Evolutionary conservation across 768 basidiomycete species (phyloP).

Genomic region (Cantharellus anzutake): DNA sequence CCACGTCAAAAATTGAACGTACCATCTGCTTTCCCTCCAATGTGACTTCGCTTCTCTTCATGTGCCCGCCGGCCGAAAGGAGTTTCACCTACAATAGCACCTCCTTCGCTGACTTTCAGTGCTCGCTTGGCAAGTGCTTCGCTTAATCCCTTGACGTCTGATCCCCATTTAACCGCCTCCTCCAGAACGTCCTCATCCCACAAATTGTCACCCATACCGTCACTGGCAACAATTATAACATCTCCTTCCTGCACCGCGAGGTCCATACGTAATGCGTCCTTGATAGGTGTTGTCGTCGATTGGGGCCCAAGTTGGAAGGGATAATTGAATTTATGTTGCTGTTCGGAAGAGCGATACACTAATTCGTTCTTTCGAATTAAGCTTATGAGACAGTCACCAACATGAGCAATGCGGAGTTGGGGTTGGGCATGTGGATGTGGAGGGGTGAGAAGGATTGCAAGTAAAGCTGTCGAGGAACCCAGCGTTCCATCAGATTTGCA

Average conservation of each 20-base stretch:
- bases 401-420: slow-evolving; percentile 61
- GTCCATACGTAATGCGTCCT: slow-evolving; percentile 48
- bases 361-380: slow-evolving; percentile 56
- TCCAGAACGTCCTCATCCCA: slow-evolving; percentile 82
- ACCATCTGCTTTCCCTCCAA: slow-evolving; percentile 80
- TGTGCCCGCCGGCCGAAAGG: slow-evolving; percentile 74
- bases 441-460: slow-evolving; percentile 18
- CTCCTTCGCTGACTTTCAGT: slow-evolving; percentile 34
- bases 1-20: slow-evolving; percentile 11
- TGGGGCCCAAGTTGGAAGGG: slow-evolving; percentile 45
- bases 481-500: slow-evolving; percentile 26
- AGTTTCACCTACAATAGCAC: slow-evolving; percentile 27
- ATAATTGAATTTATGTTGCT: slow-evolving; percentile 79
- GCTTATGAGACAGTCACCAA: slow-evolving; percentile 80
- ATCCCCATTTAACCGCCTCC: slow-evolving; percentile 29
- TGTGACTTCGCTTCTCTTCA: slow-evolving; percentile 50
- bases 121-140: slow-evolving; percentile 72
- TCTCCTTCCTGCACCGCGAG: slow-evolving; percentile 53
- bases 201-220: slow-evolving; percentile 70
- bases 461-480: slow-evolving; percentile 22
- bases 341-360: slow-evolving; percentile 75
- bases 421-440: slow-evolving; percentile 20
- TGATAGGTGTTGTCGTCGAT: slow-evolving; percentile 35
- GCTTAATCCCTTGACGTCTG: slow-evolving; percentile 20
- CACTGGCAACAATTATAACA: slow-evolving; percentile 62